phyloP scores from a whole-genome alignment of 306 rosid species.

The Lagenaria siceraria region DNA sequence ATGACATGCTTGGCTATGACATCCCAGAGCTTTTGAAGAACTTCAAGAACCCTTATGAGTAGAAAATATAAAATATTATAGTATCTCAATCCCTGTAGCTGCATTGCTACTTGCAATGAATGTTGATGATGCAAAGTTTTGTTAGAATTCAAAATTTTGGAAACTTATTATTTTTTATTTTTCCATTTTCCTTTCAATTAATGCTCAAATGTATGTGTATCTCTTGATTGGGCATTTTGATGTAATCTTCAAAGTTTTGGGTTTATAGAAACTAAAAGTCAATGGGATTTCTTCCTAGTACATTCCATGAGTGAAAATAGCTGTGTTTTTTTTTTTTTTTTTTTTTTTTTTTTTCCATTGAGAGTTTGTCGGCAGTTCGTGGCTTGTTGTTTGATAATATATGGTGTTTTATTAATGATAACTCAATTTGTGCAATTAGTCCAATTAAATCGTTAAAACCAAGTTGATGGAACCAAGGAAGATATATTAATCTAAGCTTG shows the following conservation, averaged over 20 bases:
- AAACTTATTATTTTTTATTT: too few relatives aligned
- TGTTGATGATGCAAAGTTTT: background rate
- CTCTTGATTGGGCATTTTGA: background rate
- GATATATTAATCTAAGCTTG: background rate
- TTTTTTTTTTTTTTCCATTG: background rate
- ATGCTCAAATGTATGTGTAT: conserved; percentile 6
- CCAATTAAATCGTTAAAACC: background rate
- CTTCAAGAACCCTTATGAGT: conserved; percentile 34
- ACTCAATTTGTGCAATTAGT: background rate
- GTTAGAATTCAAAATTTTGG: background rate
- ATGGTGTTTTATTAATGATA: background rate
- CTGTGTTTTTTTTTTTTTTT: too few relatives aligned
- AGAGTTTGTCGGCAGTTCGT: background rate
- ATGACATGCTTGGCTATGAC: conserved; percentile 39
- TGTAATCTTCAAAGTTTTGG: background rate
- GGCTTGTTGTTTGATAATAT: background rate
- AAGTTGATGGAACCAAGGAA: background rate
- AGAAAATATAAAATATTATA: background rate
- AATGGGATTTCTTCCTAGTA: background rate
- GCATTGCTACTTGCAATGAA: background rate
- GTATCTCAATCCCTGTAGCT: background rate
- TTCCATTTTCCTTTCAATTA: background rate
- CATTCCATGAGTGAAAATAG: background rate
- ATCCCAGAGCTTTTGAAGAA: conserved; percentile 38
- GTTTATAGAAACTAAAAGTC: background rate